A percentile compares a stretch with the other conserved stretches of the same genome.
phyloP scores from a whole-genome alignment of 78 protist species.

The Bodo saltans region DNA sequence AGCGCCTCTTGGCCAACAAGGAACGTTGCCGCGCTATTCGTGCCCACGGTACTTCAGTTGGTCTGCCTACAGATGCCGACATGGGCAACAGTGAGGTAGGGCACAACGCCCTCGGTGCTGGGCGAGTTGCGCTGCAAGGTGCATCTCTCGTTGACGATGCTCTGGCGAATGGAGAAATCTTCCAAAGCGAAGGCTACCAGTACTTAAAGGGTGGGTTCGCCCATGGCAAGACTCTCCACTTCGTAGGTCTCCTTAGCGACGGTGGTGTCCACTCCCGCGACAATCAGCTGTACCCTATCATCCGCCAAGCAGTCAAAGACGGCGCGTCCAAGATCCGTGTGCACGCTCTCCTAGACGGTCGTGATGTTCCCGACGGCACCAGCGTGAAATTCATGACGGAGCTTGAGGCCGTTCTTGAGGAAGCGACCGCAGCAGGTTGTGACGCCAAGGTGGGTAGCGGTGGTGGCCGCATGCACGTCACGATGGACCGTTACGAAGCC shows the following conservation, averaged over 20 bases:
- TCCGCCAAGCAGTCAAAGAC: constrained; percentile 10
- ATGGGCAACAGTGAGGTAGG: constrained; percentile 62
- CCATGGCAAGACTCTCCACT: constrained; percentile 24
- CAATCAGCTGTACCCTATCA: constrained; percentile 17
- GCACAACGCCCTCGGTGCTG: constrained; percentile 61
- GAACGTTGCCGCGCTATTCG: not conserved
- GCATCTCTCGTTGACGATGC: constrained; percentile 42
- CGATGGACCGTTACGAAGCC: constrained; percentile 65
- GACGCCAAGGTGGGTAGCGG: constrained; percentile 48
- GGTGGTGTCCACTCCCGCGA: constrained; percentile 59
- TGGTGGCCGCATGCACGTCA: constrained; percentile 58
- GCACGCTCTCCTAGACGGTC: constrained; percentile 61
- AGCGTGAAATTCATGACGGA: constrained; percentile 32
- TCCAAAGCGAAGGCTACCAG: not conserved
- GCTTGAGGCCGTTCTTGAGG: constrained; percentile 24
- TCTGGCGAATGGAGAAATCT: constrained; percentile 24
- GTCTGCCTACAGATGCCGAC: constrained; percentile 37
- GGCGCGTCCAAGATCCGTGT: constrained; percentile 38
- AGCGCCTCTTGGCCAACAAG: constrained; percentile 14
- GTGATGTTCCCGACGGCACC: constrained; percentile 55
- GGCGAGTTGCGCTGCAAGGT: constrained; percentile 52
- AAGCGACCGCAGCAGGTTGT: not conserved
- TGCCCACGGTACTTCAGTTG: constrained; percentile 38
- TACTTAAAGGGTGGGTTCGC: not conserved
- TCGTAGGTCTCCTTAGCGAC: constrained; percentile 45